Conservation (phyloP, 164 flowering plant genomes). For the Euptelea pleiosperma region DNA sequence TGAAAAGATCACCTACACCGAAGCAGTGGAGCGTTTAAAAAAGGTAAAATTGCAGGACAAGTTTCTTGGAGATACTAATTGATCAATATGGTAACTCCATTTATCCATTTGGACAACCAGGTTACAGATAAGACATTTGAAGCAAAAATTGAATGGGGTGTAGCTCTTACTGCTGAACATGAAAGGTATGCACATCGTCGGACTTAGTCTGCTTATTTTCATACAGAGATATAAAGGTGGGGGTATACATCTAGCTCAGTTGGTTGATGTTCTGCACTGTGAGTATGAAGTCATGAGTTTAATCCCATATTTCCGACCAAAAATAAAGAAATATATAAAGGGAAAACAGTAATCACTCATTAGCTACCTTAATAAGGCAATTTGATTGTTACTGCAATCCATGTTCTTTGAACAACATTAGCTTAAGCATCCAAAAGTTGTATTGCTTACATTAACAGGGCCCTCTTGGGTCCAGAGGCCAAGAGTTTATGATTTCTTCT, state of each 20-base stretch:
- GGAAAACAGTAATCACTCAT: too few species aligned
- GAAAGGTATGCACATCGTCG: slow-evolving; percentile 46
- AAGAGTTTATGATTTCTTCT: too few species aligned
- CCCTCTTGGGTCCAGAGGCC: too few species aligned
- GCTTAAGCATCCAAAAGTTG: not conserved
- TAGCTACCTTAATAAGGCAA: too few species aligned
- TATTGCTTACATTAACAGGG: too few species aligned
- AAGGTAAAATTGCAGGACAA: slow-evolving; percentile 34
- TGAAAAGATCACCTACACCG: slow-evolving; percentile 60
- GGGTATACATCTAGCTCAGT: too few species aligned
- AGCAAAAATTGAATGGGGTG: slow-evolving; percentile 53
- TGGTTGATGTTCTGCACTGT: too few species aligned
- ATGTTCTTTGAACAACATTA: not conserved
- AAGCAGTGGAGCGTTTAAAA: slow-evolving; percentile 57
- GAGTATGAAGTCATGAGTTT: too few species aligned
- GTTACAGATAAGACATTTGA: slow-evolving; percentile 42
- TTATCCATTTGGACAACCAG: slow-evolving; percentile 30
- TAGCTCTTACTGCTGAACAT: slow-evolving; percentile 61
- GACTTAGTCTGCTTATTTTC: not conserved
- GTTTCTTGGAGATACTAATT: slow-evolving; percentile 1
- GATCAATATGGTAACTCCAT: not conserved
- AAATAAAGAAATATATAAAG: too few species aligned
- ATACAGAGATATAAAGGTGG: too few species aligned
- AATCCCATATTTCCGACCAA: too few species aligned
- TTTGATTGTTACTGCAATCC: too few species aligned